Evolutionary conservation across 1,284 basidiomycete genomes (phyloP).

Genomic region (Tylopilus sp.): DNA sequence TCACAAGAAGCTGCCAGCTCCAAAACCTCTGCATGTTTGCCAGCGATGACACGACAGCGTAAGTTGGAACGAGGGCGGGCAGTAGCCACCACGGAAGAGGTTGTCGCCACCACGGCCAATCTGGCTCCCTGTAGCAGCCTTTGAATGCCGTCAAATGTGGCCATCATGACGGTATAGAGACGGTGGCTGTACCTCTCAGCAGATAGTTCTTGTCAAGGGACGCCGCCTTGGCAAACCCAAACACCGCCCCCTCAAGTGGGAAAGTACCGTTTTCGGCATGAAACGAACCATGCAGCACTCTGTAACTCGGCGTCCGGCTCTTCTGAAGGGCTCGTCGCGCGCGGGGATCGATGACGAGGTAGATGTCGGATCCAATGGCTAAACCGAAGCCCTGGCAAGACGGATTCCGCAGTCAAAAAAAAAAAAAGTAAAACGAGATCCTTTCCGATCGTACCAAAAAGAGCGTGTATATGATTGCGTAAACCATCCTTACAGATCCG

Average conservation of each 20-base stretch:
- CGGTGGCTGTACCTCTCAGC: slow-evolving; percentile 43
- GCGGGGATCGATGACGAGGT: slow-evolving; percentile 67
- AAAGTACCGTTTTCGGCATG: slow-evolving; percentile 50
- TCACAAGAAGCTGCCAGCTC: slow-evolving; percentile 68
- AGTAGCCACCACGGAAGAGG: slow-evolving; percentile 74
- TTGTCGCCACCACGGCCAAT: slow-evolving; percentile 75
- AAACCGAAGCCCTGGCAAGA: slow-evolving; percentile 72
- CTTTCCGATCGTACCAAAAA: slow-evolving; percentile 55
- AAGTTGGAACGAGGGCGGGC: slow-evolving; percentile 75
- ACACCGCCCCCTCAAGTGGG: slow-evolving; percentile 52
- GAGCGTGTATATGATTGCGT: slow-evolving; percentile 83
- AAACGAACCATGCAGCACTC: slow-evolving; percentile 61
- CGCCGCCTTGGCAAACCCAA: slow-evolving; percentile 55
- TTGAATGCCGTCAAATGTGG: neutral
- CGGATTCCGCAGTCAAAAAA: slow-evolving; percentile 7
- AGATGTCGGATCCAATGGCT: slow-evolving; percentile 83
- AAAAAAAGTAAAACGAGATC: neutral
- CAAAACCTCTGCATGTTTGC: slow-evolving; percentile 71
- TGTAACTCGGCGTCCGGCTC: slow-evolving; percentile 41
- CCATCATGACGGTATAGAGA: neutral
- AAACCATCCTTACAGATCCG: slow-evolving; percentile 84
- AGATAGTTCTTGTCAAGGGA: slow-evolving; percentile 41
- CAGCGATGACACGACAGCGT: slow-evolving; percentile 74
- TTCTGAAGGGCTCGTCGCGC: slow-evolving; percentile 54
- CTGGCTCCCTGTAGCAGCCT: slow-evolving; percentile 72